Conservation (phyloP, 768 basidiomycete species). For the Russula emetica region DNA sequence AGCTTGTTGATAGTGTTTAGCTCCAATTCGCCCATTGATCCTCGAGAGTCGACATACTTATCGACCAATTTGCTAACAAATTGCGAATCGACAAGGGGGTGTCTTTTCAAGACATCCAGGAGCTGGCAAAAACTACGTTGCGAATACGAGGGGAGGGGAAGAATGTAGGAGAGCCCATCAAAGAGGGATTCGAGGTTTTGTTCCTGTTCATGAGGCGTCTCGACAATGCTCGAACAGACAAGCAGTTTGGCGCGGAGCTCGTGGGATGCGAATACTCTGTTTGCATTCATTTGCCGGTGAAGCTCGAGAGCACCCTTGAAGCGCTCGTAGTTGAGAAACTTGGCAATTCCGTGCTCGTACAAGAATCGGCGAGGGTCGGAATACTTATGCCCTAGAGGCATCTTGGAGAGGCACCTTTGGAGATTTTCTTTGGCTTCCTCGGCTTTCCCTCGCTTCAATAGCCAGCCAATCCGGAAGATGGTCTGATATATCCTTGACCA, state of each 20-base stretch:
- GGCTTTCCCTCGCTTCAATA: constrained; percentile 10
- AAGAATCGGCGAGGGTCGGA: constrained; percentile 18
- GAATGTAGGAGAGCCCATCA: constrained; percentile 27
- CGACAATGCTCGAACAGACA: constrained; percentile 35
- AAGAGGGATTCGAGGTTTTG: constrained; percentile 24
- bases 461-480: neutral
- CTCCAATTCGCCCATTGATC: constrained; percentile 17
- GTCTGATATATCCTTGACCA: neutral
- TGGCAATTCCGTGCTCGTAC: constrained; percentile 40
- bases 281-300: constrained; percentile 41
- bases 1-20: constrained; percentile 26
- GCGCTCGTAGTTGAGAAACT: constrained; percentile 40
- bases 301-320: constrained; percentile 41
- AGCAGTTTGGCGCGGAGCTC: constrained; percentile 41
- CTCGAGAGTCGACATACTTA: constrained; percentile 17
- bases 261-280: constrained; percentile 39
- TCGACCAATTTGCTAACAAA: constrained; percentile 27
- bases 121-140: constrained; percentile 35
- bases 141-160: constrained; percentile 30
- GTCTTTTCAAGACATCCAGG: constrained; percentile 30
- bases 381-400: neutral
- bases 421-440: neutral
- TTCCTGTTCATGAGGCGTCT: constrained; percentile 28
- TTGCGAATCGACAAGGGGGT: constrained; percentile 13
- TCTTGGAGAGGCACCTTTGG: neutral